Conservation (phyloP, 2,329 filamentous ascomycete genomes). For the Aspergillus sergii region DNA sequence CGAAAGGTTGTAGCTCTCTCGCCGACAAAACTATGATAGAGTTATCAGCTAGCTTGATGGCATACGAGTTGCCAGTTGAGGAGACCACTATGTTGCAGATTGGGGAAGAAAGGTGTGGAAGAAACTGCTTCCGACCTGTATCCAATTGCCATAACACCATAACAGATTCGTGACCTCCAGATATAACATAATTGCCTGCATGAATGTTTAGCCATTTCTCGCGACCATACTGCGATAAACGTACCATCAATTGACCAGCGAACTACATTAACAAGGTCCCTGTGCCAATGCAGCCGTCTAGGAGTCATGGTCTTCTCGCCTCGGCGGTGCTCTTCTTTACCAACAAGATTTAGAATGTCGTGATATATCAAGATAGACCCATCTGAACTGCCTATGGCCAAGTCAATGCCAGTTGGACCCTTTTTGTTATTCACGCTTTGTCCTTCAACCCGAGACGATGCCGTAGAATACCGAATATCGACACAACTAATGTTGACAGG, state of each 20-base stretch:
- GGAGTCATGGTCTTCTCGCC: constrained; percentile 49
- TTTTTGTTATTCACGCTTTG: constrained; percentile 24
- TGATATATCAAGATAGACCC: constrained; percentile 83
- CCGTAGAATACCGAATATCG: constrained; percentile 58
- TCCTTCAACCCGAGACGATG: constrained; percentile 21
- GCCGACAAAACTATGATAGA: constrained; percentile 89
- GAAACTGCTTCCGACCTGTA: constrained; percentile 76
- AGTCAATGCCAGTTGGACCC: constrained; percentile 59
- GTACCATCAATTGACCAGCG: constrained; percentile 92
- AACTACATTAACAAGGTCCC: constrained; percentile 76
- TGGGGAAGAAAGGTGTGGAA: constrained; percentile 86
- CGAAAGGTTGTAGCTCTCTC: constrained; percentile 79
- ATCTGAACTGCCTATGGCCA: constrained; percentile 74
- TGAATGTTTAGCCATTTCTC: constrained; percentile 31
- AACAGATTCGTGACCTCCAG: constrained; percentile 86
- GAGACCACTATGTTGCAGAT: constrained; percentile 87
- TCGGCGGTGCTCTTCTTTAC: constrained; percentile 47
- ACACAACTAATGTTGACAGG: constrained; percentile 68
- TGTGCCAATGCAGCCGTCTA: constrained; percentile 87
- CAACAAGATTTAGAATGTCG: constrained; percentile 66
- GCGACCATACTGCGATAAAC: constrained; percentile 4
- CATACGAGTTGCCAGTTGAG: constrained; percentile 76
- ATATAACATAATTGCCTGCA: constrained; percentile 87
- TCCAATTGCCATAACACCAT: constrained; percentile 93
- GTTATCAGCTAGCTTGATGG: constrained; percentile 85